phyloP scores from a whole-genome alignment of 139 green algal species.

The Pleodorina starrii region DNA sequence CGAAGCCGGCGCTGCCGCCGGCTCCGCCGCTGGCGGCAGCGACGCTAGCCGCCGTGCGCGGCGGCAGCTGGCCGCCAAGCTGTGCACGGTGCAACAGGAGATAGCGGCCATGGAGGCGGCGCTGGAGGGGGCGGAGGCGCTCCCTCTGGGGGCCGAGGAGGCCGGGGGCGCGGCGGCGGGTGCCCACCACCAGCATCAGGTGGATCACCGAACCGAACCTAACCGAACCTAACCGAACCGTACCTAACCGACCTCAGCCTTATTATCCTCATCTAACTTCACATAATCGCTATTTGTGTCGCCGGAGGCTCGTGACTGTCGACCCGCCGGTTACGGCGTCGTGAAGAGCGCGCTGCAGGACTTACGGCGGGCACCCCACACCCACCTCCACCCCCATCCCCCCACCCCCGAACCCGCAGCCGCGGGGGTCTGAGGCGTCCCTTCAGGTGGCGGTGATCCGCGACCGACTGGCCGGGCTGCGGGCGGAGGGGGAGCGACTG shows the following conservation, averaged over 20 bases:
- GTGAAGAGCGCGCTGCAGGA: no score
- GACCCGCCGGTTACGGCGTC: no score
- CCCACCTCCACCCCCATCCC: no score
- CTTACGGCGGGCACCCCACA: no score
- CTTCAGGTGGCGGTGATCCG: conserved; percentile 53
- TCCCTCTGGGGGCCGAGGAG: background rate
- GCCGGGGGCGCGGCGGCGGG: background rate
- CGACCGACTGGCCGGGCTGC: conserved; percentile 65
- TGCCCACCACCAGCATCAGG: no score
- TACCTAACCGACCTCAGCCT: no score
- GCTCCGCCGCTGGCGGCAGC: background rate
- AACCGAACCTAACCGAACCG: no score
- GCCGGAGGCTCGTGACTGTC: no score
- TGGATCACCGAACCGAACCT: no score
- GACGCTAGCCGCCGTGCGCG: background rate
- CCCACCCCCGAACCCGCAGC: no score
- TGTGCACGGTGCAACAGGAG: conserved; percentile 3
- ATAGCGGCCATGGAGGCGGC: conserved; percentile 1
- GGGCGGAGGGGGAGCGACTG: conserved; percentile 84
- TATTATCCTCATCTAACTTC: no score
- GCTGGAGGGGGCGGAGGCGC: background rate
- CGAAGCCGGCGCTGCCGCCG: background rate
- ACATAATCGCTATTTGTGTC: no score
- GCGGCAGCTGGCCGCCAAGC: background rate
- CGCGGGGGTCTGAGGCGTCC: background rate